Evolutionary conservation across 441 rosid genomes (phyloP).

Genomic region (Capsella rubella): DNA sequence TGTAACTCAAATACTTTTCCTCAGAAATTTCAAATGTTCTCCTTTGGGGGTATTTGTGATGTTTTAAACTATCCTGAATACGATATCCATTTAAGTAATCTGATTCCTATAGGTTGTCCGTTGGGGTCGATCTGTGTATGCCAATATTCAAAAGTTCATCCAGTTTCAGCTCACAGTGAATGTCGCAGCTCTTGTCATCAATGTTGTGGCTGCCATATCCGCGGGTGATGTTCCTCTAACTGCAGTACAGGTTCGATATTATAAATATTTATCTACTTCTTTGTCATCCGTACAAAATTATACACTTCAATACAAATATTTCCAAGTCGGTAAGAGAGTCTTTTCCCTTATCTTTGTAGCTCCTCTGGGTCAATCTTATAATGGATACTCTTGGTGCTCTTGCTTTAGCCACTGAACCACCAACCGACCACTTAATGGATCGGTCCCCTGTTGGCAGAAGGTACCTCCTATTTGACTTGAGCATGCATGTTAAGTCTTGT

Average conservation of each 20-base stretch:
- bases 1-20: not conserved
- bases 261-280: not conserved
- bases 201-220: constrained; percentile 92
- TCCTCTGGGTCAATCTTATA: constrained; percentile 98
- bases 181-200: constrained; percentile 94
- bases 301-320: constrained; percentile 25
- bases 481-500: constrained; percentile 6
- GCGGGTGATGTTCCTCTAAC: constrained; percentile 96
- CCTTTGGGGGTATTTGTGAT: not conserved
- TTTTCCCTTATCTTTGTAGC: constrained; percentile 57
- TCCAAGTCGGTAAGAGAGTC: constrained; percentile 14
- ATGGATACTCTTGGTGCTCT: constrained; percentile 99
- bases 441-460: constrained; percentile 92
- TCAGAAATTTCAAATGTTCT: constrained; percentile 7
- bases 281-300: constrained; percentile 4
- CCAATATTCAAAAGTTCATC: constrained; percentile 97
- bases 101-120: constrained; percentile 77
- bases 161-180: constrained; percentile 99
- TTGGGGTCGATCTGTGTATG: constrained; percentile 99
- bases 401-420: constrained; percentile 98
- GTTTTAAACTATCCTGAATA: not conserved
- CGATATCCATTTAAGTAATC: constrained; percentile 15
- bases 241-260: constrained; percentile 87
- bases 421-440: constrained; percentile 89
- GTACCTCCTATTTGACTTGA: constrained; percentile 45